These are phyloP conservation scores for Boletus rubescentipes DNA, from an alignment of 768 basidiomycete species.

Conservation along the genomic window DNA sequence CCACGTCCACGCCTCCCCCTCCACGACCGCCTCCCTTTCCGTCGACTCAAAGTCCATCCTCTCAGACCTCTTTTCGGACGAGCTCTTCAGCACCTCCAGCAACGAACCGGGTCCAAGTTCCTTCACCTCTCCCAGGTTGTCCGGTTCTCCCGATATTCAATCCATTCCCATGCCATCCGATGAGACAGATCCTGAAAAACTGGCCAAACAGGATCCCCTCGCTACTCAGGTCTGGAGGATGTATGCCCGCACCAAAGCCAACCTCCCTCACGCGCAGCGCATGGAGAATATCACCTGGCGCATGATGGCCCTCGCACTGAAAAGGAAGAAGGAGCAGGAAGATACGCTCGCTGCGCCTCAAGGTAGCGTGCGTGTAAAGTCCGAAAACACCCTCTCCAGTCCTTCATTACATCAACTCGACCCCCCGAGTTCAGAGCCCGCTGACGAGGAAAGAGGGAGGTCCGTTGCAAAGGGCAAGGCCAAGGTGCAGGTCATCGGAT, in stretches of 20 bases:
- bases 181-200: constrained; percentile 58
- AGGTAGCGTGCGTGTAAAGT: constrained; percentile 21
- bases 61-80: constrained; percentile 69
- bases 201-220: constrained; percentile 84
- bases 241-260: constrained; percentile 88
- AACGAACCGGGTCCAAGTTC: constrained; percentile 43
- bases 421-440: background rate
- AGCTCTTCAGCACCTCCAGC: constrained; percentile 46
- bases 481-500: constrained; percentile 76
- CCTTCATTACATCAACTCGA: constrained; percentile 2
- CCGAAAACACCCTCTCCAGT: constrained; percentile 12
- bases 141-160: constrained; percentile 69
- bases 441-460: constrained; percentile 61
- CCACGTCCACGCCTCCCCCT: constrained; percentile 38
- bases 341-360: constrained; percentile 19
- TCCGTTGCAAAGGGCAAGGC: constrained; percentile 79
- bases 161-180: constrained; percentile 37
- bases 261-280: constrained; percentile 85
- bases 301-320: constrained; percentile 95
- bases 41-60: constrained; percentile 63
- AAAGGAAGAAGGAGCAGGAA: constrained; percentile 83
- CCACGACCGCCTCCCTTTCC: constrained; percentile 44
- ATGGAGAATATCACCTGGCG: constrained; percentile 99
- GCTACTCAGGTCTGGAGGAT: constrained; percentile 98
- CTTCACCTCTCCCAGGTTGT: constrained; percentile 63